Base-by-base conservation (phyloP, 352 stramenopile genomes). In the Phytopythium sindhum region DNA sequence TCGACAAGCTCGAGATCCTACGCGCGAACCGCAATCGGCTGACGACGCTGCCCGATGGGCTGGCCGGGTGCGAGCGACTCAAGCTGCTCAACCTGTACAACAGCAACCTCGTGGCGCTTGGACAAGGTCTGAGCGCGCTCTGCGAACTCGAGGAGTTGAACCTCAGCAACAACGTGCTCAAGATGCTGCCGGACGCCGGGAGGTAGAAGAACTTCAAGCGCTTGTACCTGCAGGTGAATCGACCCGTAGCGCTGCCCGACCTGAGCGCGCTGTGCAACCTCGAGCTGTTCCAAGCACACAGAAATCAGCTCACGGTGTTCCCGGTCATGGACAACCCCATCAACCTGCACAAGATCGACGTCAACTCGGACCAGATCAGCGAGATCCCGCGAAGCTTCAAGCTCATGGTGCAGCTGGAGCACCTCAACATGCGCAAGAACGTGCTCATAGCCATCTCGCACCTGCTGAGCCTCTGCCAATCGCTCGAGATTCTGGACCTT, bases 11-110 rank as follows among this genome's bases (percentile, higher is more conserved):
- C 8, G 76, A 89, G 65, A 73, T 75, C 4, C 51, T 94, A 17
- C 70, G 75, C 8, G 77, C 73, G 10, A 87, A 78, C 28, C 70
- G 75, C 39, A 94, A 94, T 52, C 72, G 79, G 1, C 65, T 94
- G 37, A 51, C 55, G 8, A 66, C 66, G 9, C 57, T 92, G 0
- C 85, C 83, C 0, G 68, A 87, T 21, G 73, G 67, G 39, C 81
- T 96, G 35, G 68, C 72, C 0, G 28, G 63, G 17, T 96, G 85
- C 65, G 59, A 63, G 14, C 68, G 72, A 9, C 68, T 96, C 15
- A 66, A 69, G 17, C 56, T 90, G 24, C 45, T 93, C 24, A 93
- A 93, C 51, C 67, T 93, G 24, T 93, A 89, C 70, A 91, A 93
- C 72, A 96, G 94, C 62, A 61, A 60, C 39, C 75, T 96, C 51